Conservation (phyloP, 2,329 filamentous ascomycete species). For the Kalmusia sp. region DNA sequence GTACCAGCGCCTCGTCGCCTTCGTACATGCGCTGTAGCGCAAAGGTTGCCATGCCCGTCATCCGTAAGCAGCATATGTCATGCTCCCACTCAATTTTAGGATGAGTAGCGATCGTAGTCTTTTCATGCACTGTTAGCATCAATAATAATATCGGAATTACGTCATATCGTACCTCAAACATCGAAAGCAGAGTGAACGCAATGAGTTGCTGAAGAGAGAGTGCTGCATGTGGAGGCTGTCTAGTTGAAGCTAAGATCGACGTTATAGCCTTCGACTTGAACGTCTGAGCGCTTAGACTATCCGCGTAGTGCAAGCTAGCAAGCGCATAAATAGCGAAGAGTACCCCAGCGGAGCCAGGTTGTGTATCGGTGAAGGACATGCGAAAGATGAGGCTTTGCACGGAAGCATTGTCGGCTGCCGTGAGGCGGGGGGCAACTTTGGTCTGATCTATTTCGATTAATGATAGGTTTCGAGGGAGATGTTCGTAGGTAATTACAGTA, state of each 20-base stretch:
- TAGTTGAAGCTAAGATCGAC: constrained; percentile 11
- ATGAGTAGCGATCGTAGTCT: not conserved
- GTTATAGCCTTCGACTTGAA: constrained; percentile 15
- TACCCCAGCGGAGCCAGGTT: constrained; percentile 14
- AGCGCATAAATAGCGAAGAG: constrained; percentile 19
- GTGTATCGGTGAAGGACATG: constrained; percentile 17
- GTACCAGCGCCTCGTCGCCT: not conserved
- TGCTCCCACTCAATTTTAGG: not conserved
- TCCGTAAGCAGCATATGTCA: not conserved
- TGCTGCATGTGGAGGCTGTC: not conserved
- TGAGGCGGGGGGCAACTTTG: constrained; percentile 11
- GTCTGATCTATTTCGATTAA: constrained; percentile 9
- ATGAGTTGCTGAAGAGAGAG: constrained; percentile 18
- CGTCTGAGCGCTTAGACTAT: constrained; percentile 3
- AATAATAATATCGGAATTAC: not conserved
- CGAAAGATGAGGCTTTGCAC: constrained; percentile 14
- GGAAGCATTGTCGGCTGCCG: constrained; percentile 6
- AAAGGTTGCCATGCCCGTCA: not conserved
- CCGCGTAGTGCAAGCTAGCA: constrained; percentile 14
- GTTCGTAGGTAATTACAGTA: constrained; percentile 13
- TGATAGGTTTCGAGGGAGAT: not conserved
- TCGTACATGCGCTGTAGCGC: not conserved
- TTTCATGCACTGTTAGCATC: not conserved
- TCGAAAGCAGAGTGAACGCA: constrained; percentile 16
- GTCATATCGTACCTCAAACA: constrained; percentile 18